These are phyloP conservation scores for Giardia muris DNA, from an alignment of 208 protist species.

Conservation along the genomic window DNA sequence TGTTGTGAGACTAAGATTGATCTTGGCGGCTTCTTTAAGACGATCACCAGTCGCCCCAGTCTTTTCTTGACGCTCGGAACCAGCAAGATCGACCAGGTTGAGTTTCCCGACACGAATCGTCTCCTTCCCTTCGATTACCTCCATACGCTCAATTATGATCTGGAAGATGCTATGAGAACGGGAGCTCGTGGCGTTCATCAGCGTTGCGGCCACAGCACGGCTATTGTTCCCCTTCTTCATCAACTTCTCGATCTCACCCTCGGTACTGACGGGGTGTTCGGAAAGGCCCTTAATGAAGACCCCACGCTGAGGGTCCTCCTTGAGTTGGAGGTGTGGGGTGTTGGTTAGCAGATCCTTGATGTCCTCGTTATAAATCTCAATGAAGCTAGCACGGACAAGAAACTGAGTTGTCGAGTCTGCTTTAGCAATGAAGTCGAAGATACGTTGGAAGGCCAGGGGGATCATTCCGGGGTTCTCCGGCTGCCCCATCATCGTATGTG, in stretches of 20 bases:
- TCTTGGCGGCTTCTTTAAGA: conserved; percentile 29
- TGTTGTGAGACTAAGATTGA: conserved; percentile 30
- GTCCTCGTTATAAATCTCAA: conserved; percentile 38
- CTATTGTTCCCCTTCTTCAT: conserved; percentile 9
- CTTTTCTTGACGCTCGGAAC: conserved; percentile 31
- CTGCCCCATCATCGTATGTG: conserved; percentile 28
- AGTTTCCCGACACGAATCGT: conserved; percentile 26
- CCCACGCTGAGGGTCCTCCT: background rate
- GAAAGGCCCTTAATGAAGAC: conserved; percentile 25
- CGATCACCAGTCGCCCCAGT: conserved; percentile 32
- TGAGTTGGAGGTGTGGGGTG: background rate
- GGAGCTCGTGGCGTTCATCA: conserved; percentile 25
- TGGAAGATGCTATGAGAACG: conserved; percentile 32
- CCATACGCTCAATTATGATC: background rate
- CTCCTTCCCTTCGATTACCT: background rate
- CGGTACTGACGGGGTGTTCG: background rate
- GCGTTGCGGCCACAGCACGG: conserved; percentile 29
- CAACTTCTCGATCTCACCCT: conserved; percentile 14
- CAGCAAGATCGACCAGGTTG: conserved; percentile 45
- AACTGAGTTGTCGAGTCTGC: background rate
- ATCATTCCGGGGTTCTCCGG: background rate
- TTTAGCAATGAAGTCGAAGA: conserved; percentile 26
- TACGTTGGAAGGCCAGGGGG: background rate
- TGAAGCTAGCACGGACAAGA: background rate
- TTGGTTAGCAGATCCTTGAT: conserved; percentile 28